Base-by-base conservation (phyloP, 2,329 filamentous ascomycete species). In the Phaeosphaeriaceae sp. region DNA sequence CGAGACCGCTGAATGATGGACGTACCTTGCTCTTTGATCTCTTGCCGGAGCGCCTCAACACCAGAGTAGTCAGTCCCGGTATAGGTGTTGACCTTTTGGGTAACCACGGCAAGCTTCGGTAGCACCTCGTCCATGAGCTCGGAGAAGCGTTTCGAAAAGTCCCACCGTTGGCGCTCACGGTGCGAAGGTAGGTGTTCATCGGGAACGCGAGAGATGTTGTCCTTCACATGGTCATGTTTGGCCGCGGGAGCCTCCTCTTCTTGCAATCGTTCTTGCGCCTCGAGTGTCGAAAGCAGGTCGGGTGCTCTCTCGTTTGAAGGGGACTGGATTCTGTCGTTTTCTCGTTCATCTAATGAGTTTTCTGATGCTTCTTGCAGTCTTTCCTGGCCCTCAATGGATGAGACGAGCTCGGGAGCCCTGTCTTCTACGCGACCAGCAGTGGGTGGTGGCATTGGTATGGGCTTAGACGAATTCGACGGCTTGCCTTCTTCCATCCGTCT, bases 51-150 rank as follows among this genome's bases (percentile, higher is more conserved):
- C 22, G 86, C 82, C 77, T 97, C 93, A 76, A 99, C 98, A 45
- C 90, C 88, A 1, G 91, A 91, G 82, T 98, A 99, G 65, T 84
- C 82, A n/a, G 82, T 84, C 19, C 95, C 95, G 2, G 95, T 99
- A 53, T 97, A 87, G 70, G 93, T 92, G 78, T 97, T 99, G 78
- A 99, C 86, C 58, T 91, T 90, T 75, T 95, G 91, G 1, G 92
- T 92, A 3, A 93, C 93, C 51, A 90, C 86, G 63, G 97, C 90
- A 47, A 96, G 85, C 68, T 94, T 93, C 31, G 89, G 87, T 74
- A 98, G 92, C 20, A 97, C 77, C 63, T 91, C 89, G 80, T 99
- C 95, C 91, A 98, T 96, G 74, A 96, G 81, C 56, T 85, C 78
- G 48, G 86, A 87, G 74, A 95, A 87, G 54, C 84, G 82, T 66